Conservation (phyloP, 2,329 filamentous ascomycete species). For the Fusarium falciforme region DNA sequence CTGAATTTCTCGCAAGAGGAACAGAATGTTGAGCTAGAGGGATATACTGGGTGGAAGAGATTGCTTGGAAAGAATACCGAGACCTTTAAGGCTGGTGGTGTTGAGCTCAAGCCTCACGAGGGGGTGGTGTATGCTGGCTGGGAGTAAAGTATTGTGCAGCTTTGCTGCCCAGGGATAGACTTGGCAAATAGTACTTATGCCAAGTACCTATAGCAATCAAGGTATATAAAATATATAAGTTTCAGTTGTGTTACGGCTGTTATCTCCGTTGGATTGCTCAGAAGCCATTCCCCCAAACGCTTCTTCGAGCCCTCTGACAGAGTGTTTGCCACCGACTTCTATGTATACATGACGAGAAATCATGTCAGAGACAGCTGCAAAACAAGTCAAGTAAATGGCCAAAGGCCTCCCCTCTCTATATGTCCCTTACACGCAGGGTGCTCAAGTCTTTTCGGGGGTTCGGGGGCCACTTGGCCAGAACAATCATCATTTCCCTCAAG, state of each 20-base stretch:
- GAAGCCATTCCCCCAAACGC: neutral
- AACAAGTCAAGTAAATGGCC: neutral
- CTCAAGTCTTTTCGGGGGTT: neutral
- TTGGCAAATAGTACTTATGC: neutral
- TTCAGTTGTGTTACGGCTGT: neutral
- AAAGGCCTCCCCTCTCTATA: neutral
- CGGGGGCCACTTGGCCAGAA: neutral
- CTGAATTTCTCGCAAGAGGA: slow-evolving; percentile 30
- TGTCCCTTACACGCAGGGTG: neutral
- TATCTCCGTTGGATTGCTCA: neutral
- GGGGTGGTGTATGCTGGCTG: neutral
- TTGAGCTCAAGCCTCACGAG: neutral
- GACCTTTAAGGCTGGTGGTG: neutral
- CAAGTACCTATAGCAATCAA: neutral
- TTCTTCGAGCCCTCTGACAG: neutral
- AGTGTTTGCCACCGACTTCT: neutral
- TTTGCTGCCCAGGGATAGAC: neutral
- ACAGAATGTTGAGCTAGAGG: neutral
- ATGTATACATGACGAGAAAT: neutral
- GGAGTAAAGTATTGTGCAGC: neutral
- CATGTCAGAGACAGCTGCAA: neutral
- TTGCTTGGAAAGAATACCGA: slow-evolving; percentile 4
- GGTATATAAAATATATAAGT: neutral
- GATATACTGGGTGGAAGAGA: neutral
- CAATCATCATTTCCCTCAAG: neutral